Conservation (phyloP, 148 eudicot species). For the Suaeda aralocaspica region DNA sequence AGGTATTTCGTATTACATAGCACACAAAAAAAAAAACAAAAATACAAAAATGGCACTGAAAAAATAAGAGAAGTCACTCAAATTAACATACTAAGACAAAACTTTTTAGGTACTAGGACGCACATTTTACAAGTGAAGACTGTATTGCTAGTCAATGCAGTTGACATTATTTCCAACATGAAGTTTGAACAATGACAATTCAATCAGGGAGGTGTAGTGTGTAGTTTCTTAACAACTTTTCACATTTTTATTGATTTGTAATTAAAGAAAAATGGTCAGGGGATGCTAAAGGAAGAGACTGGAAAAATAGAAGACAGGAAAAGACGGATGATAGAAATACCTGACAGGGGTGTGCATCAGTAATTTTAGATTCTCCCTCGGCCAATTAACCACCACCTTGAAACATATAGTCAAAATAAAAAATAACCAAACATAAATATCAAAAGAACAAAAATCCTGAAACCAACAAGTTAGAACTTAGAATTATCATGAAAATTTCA, state of each 20-base stretch:
- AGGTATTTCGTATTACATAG: not conserved
- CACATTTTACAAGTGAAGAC: not conserved
- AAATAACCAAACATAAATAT: not conserved
- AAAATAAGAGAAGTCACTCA: too few species aligned
- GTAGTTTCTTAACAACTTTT: too few species aligned
- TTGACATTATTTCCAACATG: not conserved
- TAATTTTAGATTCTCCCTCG: slow-evolving; percentile 60
- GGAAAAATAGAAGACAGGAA: not conserved
- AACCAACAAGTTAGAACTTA: not conserved
- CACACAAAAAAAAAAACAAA: too few species aligned
- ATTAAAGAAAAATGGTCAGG: too few species aligned
- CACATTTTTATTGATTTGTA: too few species aligned
- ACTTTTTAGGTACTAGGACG: not conserved
- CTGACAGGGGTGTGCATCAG: slow-evolving; percentile 81
- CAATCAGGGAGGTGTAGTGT: too few species aligned
- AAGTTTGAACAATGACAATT: not conserved
- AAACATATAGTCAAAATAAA: slow-evolving; percentile 23
- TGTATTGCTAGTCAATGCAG: not conserved
- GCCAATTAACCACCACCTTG: slow-evolving; percentile 83
- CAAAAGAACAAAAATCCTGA: slow-evolving; percentile 1
- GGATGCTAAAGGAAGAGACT: not conserved
- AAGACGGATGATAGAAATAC: slow-evolving; percentile 29
- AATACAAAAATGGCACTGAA: too few species aligned
- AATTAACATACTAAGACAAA: too few species aligned
- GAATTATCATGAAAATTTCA: not conserved